phyloP scores from a whole-genome alignment of 257 asterid species.

The Anisodus acutangulus region DNA sequence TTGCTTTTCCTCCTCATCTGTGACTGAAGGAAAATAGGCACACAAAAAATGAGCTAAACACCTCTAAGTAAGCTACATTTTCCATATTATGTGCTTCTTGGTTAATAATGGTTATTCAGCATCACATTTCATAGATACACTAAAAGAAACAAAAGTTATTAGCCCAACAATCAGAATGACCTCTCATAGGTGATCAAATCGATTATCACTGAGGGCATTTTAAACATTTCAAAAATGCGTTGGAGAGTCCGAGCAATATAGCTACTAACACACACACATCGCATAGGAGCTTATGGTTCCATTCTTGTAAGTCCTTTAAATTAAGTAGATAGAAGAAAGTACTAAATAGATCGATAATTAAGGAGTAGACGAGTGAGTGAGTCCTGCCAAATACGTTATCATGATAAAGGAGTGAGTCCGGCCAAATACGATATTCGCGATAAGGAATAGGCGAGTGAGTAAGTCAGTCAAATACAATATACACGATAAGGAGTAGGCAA shows the following conservation, averaged over 20 bases:
- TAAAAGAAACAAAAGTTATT: background rate
- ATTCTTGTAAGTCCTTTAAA: background rate
- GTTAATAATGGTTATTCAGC: background rate
- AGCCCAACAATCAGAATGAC: background rate
- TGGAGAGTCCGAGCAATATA: too few species aligned
- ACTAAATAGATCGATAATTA: background rate
- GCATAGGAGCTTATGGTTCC: background rate
- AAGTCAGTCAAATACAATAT: background rate
- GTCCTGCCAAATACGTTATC: background rate
- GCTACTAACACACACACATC: background rate
- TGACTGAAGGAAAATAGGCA: conserved; percentile 38
- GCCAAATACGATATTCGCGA: background rate
- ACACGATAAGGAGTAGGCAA: background rate
- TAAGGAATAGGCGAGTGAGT: background rate
- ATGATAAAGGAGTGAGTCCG: background rate
- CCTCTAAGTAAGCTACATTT: background rate
- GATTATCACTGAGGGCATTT: background rate
- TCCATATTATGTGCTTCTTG: background rate
- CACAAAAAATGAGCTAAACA: background rate
- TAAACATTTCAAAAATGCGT: background rate
- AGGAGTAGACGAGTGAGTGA: background rate
- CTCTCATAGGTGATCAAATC: background rate
- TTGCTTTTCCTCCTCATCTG: conserved; percentile 47
- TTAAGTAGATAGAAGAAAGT: background rate
- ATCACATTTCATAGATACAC: background rate